These are phyloP conservation scores for Myriosclerotinia duriaeana DNA, from an alignment of 2,329 filamentous ascomycete genomes.

Conservation along the genomic window DNA sequence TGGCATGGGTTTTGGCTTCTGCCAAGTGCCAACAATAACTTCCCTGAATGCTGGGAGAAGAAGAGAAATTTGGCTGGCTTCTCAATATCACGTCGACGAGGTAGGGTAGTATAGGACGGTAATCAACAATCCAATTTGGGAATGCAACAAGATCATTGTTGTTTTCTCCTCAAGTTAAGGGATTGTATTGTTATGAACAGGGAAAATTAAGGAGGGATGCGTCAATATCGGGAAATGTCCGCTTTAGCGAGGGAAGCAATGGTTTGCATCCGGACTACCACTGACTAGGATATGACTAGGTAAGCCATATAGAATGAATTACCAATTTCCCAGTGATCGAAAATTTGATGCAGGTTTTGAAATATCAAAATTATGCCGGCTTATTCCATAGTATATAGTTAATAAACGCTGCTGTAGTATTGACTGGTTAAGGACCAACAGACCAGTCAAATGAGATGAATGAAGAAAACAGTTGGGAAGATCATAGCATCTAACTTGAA, in stretches of 20 bases:
- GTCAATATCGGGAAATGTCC: constrained; percentile 16
- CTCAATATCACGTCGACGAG: constrained; percentile 19
- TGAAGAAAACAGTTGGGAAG: no score
- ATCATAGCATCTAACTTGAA: neutral
- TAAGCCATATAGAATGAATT: neutral
- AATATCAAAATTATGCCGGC: neutral
- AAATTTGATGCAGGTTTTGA: neutral
- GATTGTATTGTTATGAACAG: constrained; percentile 1
- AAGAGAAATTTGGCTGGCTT: neutral
- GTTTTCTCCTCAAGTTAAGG: neutral
- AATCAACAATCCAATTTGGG: neutral
- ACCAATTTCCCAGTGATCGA: neutral
- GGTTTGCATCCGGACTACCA: constrained; percentile 19
- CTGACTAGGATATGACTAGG: neutral
- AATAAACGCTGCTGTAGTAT: neutral
- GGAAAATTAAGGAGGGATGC: constrained; percentile 4
- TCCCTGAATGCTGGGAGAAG: neutral
- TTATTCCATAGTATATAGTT: neutral
- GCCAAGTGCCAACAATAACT: neutral
- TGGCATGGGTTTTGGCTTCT: constrained; percentile 1
- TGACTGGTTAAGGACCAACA: neutral
- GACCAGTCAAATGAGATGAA: neutral
- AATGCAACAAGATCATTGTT: neutral
- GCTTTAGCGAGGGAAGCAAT: constrained; percentile 22
- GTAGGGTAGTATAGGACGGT: constrained; percentile 1